Percentiles rank a stretch among this genome's conserved stretches.
phyloP scores from a whole-genome alignment of 768 basidiomycete genomes.

The Leccinum subtestaceum region DNA sequence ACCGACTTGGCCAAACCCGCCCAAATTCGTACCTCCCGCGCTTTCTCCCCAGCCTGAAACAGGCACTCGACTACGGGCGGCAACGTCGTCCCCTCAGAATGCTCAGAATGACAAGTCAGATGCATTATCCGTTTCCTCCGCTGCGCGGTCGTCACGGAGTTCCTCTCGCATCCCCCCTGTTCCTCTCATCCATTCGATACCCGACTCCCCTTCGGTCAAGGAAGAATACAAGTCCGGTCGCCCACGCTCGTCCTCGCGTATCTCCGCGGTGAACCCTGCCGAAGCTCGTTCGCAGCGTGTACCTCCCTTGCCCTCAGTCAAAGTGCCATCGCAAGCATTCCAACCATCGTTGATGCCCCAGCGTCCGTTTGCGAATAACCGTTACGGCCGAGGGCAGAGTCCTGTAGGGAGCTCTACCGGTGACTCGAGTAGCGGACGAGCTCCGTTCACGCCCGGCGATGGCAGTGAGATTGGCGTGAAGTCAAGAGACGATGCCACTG shows the following conservation, averaged over 20 bases:
- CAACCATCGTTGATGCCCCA: conserved; percentile 31
- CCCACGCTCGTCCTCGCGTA: conserved; percentile 8
- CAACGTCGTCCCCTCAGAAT: not conserved
- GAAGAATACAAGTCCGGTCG: conserved; percentile 16
- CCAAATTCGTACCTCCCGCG: not conserved
- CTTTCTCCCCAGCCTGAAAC: conserved; percentile 14
- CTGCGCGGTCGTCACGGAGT: conserved; percentile 17
- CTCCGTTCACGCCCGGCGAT: conserved; percentile 74
- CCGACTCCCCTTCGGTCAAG: conserved; percentile 33
- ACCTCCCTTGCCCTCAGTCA: conserved; percentile 9
- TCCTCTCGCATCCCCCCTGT: conserved; percentile 28
- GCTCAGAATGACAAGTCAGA: conserved; percentile 29
- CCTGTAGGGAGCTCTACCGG: conserved; percentile 79
- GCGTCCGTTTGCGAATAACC: conserved; percentile 55
- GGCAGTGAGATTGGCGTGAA: conserved; percentile 57
- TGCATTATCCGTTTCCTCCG: conserved; percentile 22
- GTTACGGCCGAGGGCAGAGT: conserved; percentile 49
- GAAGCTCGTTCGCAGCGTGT: conserved; percentile 15
- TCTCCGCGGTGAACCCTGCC: conserved; percentile 7
- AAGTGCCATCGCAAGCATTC: conserved; percentile 28
- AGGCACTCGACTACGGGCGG: conserved; percentile 12
- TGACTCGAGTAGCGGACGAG: conserved; percentile 75
- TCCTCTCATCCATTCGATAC: conserved; percentile 32
- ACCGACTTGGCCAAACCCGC: conserved; percentile 1
- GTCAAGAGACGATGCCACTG: conserved; percentile 20